phyloP scores from a whole-genome alignment of 1,139 yeast species.

The Yamadazyma atlantica region DNA sequence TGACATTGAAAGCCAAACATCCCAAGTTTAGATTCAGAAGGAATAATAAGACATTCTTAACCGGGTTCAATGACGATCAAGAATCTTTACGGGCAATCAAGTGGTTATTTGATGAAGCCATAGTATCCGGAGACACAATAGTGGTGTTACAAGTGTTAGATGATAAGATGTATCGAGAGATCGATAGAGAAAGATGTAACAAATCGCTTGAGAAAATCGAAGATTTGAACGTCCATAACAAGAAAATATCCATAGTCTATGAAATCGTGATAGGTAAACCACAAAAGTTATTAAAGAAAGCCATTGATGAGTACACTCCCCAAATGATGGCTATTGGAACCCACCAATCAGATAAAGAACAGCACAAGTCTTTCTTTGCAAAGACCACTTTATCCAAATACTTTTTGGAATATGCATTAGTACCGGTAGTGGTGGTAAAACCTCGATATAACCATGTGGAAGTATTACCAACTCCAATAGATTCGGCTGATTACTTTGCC shows the following conservation, averaged over 20 bases:
- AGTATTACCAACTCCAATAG: conserved; percentile 23
- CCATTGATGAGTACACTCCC: conserved; percentile 63
- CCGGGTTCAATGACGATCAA: conserved; percentile 59
- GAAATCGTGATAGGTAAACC: conserved; percentile 67
- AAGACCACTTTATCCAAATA: conserved; percentile 56
- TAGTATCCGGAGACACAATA: conserved; percentile 63
- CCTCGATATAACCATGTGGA: conserved; percentile 49
- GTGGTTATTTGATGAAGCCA: conserved; percentile 67
- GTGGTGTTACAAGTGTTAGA: conserved; percentile 62
- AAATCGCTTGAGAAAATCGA: conserved; percentile 43
- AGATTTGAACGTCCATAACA: conserved; percentile 44
- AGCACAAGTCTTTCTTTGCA: conserved; percentile 46
- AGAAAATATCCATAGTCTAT: conserved; percentile 52
- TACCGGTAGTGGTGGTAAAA: conserved; percentile 68
- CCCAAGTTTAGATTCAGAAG: conserved; percentile 54
- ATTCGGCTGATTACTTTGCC: conserved; percentile 30
- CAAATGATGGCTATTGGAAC: conserved; percentile 66
- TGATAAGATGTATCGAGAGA: conserved; percentile 28
- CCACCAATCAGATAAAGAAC: conserved; percentile 38
- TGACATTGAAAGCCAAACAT: conserved; percentile 57
- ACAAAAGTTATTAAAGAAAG: conserved; percentile 51
- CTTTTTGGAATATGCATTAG: conserved; percentile 64
- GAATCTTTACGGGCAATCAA: conserved; percentile 60
- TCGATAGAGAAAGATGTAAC: conserved; percentile 34
- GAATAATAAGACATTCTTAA: conserved; percentile 59